A percentile compares a stretch with the other conserved stretches of the same genome.
phyloP scores from a whole-genome alignment of 1,284 basidiomycete species.

The Kwoniella shivajii region DNA sequence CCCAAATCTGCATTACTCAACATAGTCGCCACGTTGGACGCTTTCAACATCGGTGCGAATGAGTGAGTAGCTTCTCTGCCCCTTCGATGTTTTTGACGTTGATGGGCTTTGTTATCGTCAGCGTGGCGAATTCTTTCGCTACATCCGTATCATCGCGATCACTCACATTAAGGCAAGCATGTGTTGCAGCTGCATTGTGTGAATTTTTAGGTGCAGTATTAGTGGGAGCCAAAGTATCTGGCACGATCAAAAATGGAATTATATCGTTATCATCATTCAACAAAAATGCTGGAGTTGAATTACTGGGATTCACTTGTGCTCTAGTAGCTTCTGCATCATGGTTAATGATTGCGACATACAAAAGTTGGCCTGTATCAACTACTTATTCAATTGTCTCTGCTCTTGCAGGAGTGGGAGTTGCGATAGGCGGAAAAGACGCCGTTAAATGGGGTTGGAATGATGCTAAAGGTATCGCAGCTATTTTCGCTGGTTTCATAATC shows the following conservation, averaged over 20 bases:
- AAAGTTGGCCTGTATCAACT: conserved; percentile 56
- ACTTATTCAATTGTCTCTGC: conserved; percentile 57
- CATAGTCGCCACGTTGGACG: conserved; percentile 53
- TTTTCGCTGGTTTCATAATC: conserved; percentile 55
- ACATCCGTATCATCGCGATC: conserved; percentile 57
- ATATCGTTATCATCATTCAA: conserved; percentile 51
- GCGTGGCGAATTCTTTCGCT: conserved; percentile 56
- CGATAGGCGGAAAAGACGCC: conserved; percentile 51
- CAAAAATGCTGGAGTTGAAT: conserved; percentile 55
- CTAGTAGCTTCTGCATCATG: conserved; percentile 51
- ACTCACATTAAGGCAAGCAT: conserved; percentile 56
- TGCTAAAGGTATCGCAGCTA: conserved; percentile 55
- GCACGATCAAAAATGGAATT: conserved; percentile 59
- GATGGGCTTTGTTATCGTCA: too few relatives aligned
- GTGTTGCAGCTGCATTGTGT: conserved; percentile 53
- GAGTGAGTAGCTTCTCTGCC: conserved; percentile 24
- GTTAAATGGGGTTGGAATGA: conserved; percentile 60
- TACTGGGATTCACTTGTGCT: conserved; percentile 57
- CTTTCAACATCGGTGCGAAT: conserved; percentile 58
- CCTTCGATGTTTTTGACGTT: too few relatives aligned
- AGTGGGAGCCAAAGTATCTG: conserved; percentile 55
- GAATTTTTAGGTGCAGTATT: conserved; percentile 56
- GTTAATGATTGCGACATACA: conserved; percentile 55
- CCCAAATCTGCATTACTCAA: not conserved
- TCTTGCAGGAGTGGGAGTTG: conserved; percentile 58